These are phyloP conservation scores for Boletellus emodensis DNA, from an alignment of 768 basidiomycete genomes.

Conservation along the genomic window DNA sequence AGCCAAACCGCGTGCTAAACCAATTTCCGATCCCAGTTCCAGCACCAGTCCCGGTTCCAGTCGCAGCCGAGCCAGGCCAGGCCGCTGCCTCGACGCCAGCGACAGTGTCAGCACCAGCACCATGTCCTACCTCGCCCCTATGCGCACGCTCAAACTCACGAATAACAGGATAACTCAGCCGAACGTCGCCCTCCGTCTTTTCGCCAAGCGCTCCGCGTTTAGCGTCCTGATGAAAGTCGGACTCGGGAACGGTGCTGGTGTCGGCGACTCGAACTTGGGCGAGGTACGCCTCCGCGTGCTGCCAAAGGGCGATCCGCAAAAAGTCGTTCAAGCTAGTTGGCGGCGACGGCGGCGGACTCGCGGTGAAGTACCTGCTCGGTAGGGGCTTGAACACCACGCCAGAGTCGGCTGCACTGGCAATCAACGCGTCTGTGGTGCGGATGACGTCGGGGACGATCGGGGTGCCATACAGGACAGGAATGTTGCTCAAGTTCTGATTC, in stretches of 20 bases:
- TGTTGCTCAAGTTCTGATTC: constrained; percentile 9
- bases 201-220: neutral
- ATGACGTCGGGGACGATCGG: neutral
- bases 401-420: neutral
- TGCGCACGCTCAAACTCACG: neutral
- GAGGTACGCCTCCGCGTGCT: neutral
- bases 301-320: neutral
- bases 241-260: neutral
- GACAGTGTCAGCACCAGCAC: neutral
- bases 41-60: neutral
- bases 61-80: neutral
- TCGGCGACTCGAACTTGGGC: neutral
- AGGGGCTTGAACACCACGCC: neutral
- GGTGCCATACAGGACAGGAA: neutral
- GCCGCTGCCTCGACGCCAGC: neutral
- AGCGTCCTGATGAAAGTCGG: neutral
- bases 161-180: neutral
- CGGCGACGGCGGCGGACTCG: neutral
- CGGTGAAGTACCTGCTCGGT: neutral
- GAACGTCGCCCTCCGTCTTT: neutral
- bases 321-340: neutral
- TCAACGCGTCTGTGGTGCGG: neutral
- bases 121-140: neutral
- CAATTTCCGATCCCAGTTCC: neutral
- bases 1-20: too few relatives aligned